These are phyloP conservation scores for Colletotrichum higginsianum DNA, from an alignment of 2,329 filamentous ascomycete genomes.

Conservation along the genomic window DNA sequence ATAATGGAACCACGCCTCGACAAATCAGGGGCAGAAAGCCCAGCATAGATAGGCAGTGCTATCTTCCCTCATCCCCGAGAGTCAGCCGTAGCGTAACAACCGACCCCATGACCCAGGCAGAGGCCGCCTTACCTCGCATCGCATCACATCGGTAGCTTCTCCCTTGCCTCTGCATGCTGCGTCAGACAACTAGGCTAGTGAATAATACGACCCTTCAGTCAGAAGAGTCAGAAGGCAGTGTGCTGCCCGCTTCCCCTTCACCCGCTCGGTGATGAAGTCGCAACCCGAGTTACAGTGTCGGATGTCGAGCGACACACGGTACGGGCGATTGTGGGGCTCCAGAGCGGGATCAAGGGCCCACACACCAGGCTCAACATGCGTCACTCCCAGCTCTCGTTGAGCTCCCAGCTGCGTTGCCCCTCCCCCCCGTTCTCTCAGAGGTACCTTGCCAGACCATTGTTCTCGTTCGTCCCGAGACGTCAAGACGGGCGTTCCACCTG, in stretches of 20 bases:
- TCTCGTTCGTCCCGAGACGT: not conserved
- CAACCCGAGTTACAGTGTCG: slow-evolving; percentile 31
- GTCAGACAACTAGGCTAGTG: not conserved
- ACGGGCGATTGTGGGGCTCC: slow-evolving; percentile 26
- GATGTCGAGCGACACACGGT: slow-evolving; percentile 24
- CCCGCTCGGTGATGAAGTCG: slow-evolving; percentile 24
- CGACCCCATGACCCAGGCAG: no score
- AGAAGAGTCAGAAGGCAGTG: not conserved
- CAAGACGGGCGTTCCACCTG: not conserved
- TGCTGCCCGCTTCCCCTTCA: not conserved
- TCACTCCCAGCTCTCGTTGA: not conserved
- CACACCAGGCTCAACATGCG: not conserved
- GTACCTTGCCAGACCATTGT: not conserved
- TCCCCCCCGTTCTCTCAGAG: not conserved
- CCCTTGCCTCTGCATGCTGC: slow-evolving; percentile 1
- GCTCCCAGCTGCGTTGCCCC: not conserved
- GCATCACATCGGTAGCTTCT: not conserved
- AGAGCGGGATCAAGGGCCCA: not conserved
- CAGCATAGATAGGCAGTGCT: not conserved
- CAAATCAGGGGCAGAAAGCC: not conserved
- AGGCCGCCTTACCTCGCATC: not conserved
- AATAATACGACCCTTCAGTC: not conserved
- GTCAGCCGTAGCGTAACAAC: not conserved
- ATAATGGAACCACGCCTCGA: not conserved
- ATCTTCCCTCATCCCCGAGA: not conserved